Base-by-base conservation (phyloP, 176 grass and related monocot species). In the Triticum urartu region DNA sequence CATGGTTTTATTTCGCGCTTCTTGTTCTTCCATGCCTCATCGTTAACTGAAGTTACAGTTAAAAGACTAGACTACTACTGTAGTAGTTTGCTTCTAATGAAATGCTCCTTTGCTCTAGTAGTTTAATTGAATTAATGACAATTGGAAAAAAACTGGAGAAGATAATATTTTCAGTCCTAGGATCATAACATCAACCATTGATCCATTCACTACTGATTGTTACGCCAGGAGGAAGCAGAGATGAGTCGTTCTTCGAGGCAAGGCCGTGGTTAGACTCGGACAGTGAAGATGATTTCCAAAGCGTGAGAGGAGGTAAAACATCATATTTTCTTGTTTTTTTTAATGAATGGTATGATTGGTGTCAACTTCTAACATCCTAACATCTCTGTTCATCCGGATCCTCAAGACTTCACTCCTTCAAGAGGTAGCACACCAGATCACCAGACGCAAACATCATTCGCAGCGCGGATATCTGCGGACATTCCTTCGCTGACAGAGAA, bases 181-280 rank as follows among this genome's bases (percentile, higher is more conserved):
- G 61, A 25, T 56, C 63, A 11, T 64, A 35, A 24, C 4, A 45
- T 32, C 3, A 72, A 7, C 43, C 21, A 14, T 10, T 78, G 48
- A 36, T 79, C 58, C 6, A 28, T 68, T 61, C 6, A 26, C 6
- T 45, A 7, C 11, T 63, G 45, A 33, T 86, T 59, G 18, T 56
- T 78, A 42, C 78, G 3, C n/a, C 79, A 98, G 95, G 88, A 54
- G 95, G 86, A 45, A 94, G 86, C 81, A 92, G 84, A 90, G 95
- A 95, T 68, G 95, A 95, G 28, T 81, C 79, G 0, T 98, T 98
- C 88, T 98, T 98, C 28, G 95, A 95, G 85, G 83, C 95, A 40
- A 87, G 83, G 52, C 58, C 70, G 1, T 92, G 86, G 88, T 84
- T 98, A 30, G 95, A 94, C 68, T 98, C 91, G 1, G 95, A 98